A percentile compares a stretch with the other conserved stretches of the same genome.
Conservation (phyloP, 371 early-diverging fungal species). For the Mucor sp. region DNA sequence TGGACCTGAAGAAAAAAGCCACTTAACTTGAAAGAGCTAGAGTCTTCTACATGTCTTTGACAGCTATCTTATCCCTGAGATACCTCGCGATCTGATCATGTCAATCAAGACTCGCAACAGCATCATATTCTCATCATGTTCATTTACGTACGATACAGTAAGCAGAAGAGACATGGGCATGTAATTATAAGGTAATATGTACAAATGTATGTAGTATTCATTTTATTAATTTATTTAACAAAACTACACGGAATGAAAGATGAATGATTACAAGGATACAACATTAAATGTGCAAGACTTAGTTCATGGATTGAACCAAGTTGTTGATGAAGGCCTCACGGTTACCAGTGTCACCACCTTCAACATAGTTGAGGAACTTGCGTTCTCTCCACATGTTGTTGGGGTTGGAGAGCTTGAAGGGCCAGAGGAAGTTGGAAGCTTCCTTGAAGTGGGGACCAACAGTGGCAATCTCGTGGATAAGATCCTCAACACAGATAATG, state of each 20-base stretch:
- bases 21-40: not conserved
- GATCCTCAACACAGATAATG: constrained; percentile 98
- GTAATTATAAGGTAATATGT: not conserved
- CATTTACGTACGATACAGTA: not conserved
- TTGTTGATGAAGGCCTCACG: constrained; percentile 97
- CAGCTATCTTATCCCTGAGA: too few species aligned
- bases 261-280: not conserved
- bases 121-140: too few species aligned
- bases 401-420: constrained; percentile 99
- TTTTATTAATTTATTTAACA: constrained; percentile 3
- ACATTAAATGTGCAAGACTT: constrained; percentile 29
- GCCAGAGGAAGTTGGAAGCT: constrained; percentile 99
- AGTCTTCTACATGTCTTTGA: too few species aligned
- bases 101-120: too few species aligned
- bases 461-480: constrained; percentile 99
- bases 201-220: constrained; percentile 6
- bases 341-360: constrained; percentile 99
- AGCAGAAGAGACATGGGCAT: not conserved
- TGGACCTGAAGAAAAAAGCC: too few species aligned
- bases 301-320: constrained; percentile 98
- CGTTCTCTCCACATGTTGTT: constrained; percentile 95
- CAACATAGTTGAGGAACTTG: constrained; percentile 97
- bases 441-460: constrained; percentile 90
- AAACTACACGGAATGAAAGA: not conserved
- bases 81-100: too few species aligned